A percentile compares a stretch with the other conserved stretches of the same genome.
These are phyloP conservation scores for Silene vulgaris DNA, from an alignment of 179 eudicot species.

Conservation along the genomic window DNA sequence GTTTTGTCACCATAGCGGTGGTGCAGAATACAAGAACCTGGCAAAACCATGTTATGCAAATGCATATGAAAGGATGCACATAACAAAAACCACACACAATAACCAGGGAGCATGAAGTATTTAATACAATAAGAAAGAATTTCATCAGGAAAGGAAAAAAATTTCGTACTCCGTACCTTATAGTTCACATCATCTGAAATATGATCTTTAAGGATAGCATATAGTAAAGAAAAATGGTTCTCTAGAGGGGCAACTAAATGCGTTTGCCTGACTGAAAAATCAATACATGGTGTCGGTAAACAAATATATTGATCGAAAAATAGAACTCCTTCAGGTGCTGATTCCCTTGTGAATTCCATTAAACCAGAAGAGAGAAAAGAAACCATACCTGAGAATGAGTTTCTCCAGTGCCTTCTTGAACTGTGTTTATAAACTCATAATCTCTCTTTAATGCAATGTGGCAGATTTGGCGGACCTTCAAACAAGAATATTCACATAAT, in stretches of 20 bases:
- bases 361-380: too few species aligned
- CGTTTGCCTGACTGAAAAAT: slow-evolving; percentile 63
- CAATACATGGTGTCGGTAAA: slow-evolving; percentile 10
- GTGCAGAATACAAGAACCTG: slow-evolving; percentile 97
- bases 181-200: slow-evolving; percentile 78
- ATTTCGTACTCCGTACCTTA: slow-evolving; percentile 60
- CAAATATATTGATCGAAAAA: neutral
- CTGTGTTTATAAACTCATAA: slow-evolving; percentile 77
- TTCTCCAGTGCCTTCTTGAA: slow-evolving; percentile 73
- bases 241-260: slow-evolving; percentile 82
- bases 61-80: neutral
- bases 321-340: neutral
- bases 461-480: slow-evolving; percentile 87
- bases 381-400: slow-evolving; percentile 76
- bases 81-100: neutral
- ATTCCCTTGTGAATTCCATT: too few species aligned
- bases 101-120: neutral
- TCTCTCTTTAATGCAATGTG: slow-evolving; percentile 86
- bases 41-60: slow-evolving; percentile 14
- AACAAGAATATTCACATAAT: slow-evolving; percentile 21
- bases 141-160: neutral
- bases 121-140: neutral
- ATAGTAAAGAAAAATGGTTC: slow-evolving; percentile 65
- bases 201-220: slow-evolving; percentile 69
- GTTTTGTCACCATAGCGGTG: slow-evolving; percentile 84